Evolutionary conservation across 176 grass and related monocot species (phyloP).

Genomic region (Hsuehochloa calcarea): DNA sequence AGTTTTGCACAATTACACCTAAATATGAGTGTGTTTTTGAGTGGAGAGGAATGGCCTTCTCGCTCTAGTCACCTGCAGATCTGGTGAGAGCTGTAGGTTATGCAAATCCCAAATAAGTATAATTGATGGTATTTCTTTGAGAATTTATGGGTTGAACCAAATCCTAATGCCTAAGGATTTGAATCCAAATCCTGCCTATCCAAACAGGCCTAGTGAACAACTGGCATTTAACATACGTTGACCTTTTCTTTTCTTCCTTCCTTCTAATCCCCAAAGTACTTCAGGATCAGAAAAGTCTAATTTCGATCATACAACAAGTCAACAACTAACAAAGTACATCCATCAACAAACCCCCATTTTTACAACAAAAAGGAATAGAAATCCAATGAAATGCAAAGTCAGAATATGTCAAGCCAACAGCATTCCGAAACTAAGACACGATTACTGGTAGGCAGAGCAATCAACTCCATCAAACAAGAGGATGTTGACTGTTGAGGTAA

Average conservation of each 20-base stretch:
- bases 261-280: not conserved
- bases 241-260: not conserved
- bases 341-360: not conserved
- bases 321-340: not conserved
- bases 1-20: no score
- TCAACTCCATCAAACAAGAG: not conserved
- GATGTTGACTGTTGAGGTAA: not conserved
- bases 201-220: not conserved
- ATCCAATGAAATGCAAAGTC: not conserved
- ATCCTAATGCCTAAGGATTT: not conserved
- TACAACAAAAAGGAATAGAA: not conserved
- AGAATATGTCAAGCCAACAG: not conserved
- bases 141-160: no score
- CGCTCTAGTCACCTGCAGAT: not conserved
- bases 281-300: not conserved
- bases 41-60: not conserved
- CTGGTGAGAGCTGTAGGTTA: no score
- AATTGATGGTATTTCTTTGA: not conserved
- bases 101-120: no score
- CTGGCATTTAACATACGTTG: not conserved
- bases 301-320: not conserved
- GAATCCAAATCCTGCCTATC: no score
- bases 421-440: not conserved
- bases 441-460: not conserved
- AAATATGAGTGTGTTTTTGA: not conserved